Evolutionary conservation across 208 protist species (phyloP).

Genomic region (Trypanosoma caninum): DNA sequence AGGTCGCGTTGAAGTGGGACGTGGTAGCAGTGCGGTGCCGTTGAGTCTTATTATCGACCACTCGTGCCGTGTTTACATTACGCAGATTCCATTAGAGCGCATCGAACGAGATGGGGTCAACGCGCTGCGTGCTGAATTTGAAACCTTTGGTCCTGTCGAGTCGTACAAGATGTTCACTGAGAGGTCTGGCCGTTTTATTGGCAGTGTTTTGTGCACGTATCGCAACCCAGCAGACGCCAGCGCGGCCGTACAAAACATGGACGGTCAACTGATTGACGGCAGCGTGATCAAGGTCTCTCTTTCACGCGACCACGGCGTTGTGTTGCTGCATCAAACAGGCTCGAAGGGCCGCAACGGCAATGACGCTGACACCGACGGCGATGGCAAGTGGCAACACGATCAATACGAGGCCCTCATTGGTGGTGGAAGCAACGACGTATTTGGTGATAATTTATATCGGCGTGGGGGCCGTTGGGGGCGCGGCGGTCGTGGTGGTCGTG

Average conservation of each 20-base stretch:
- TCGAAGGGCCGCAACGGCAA: constrained; percentile 30
- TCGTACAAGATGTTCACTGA: constrained; percentile 89
- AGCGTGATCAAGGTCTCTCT: constrained; percentile 59
- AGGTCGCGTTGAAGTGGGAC: constrained; percentile 11
- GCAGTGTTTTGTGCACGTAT: constrained; percentile 82
- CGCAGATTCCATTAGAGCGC: constrained; percentile 78
- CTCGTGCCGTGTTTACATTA: constrained; percentile 82
- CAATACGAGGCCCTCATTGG: neutral
- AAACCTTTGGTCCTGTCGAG: constrained; percentile 80
- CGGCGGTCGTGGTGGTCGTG: constrained; percentile 30
- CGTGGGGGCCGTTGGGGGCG: constrained; percentile 11
- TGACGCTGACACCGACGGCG: constrained; percentile 27
- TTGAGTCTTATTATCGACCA: constrained; percentile 85
- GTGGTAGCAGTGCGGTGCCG: constrained; percentile 19
- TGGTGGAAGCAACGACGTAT: neutral
- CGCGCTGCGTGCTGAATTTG: constrained; percentile 76
- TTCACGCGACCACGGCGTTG: constrained; percentile 79
- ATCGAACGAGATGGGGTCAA: constrained; percentile 77
- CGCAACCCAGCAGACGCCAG: constrained; percentile 87
- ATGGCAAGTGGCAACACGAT: neutral
- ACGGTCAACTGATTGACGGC: constrained; percentile 62
- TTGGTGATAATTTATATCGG: constrained; percentile 12
- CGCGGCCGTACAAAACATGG: constrained; percentile 65
- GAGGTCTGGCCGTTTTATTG: constrained; percentile 76
- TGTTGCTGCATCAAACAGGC: constrained; percentile 48